Base-by-base conservation (phyloP, 345 rosid species). In the Cardamine occulta region DNA sequence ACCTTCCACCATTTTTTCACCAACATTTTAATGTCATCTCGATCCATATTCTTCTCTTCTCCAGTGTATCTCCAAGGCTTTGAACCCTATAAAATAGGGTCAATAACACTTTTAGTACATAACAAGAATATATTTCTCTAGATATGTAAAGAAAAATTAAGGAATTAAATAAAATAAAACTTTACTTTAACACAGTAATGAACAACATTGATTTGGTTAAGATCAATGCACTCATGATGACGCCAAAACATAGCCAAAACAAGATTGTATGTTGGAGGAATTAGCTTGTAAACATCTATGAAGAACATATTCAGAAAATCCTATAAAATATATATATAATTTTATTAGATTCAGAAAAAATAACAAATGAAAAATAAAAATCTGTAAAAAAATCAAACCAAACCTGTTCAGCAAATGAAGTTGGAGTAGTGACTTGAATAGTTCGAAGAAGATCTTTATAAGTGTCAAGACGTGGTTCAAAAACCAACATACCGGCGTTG, bases 31-130 rank as follows among this genome's bases (percentile, higher is more conserved):
- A 89, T 83, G 73, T 87, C 94, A 4, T 84, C 84, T 73, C 85
- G 1, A 3, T 26, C 28, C 28, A 26, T 26, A 26, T 26, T 26
- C 2, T 26, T 3, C 62, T 82, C 89, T n/a, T 68, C 44, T 19
- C 87, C 94, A 0, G 86, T 84, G 75, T 39, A 86, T 77, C 85
- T 86, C 94, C 94, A 87, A 5, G 94, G 94, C 79, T 89, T 89
- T 4, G 88, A 56, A 21, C 94, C 94, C 94, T 86, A 15, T 1
- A 21, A 6, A 66, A 11, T 55, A 51, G 24, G 68, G 19, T 5
- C 0, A 51, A 10, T 3, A 51, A 19, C 26, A 6, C n/a, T 3
- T 28, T n/a, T 49, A 47, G 49, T 2, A 18, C 1, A 12, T 5
- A 17, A 15, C 12, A 60, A 1, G 5, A 17, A 47, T 18, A 15